These are phyloP conservation scores for Zoysia matrella DNA, from an alignment of 202 grass and related monocot genomes.

Conservation along the genomic window DNA sequence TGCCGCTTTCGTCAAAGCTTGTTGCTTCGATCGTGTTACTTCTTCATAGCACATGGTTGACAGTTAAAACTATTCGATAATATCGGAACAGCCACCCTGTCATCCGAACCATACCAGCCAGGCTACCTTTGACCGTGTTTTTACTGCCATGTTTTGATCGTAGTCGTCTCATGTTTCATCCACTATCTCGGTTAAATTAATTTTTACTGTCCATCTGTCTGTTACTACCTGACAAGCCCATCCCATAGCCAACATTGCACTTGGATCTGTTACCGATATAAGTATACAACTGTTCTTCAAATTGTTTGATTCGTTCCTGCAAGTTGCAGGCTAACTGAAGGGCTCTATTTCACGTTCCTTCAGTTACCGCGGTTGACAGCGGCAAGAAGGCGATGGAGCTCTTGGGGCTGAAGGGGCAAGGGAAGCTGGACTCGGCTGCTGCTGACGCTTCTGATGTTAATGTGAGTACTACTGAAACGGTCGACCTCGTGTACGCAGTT, in stretches of 20 bases:
- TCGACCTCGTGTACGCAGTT: not conserved
- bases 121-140: conserved; percentile 5
- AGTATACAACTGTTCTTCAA: not conserved
- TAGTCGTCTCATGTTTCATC: no score
- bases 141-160: not conserved
- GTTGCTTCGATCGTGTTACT: not conserved
- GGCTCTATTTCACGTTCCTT: not conserved
- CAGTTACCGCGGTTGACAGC: conserved; percentile 88
- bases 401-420: conserved; percentile 49
- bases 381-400: conserved; percentile 87
- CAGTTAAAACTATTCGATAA: no score
- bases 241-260: not conserved
- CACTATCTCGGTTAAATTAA: no score
- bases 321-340: conserved; percentile 4
- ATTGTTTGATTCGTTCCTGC: conserved; percentile 1
- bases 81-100: not conserved
- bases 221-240: not conserved
- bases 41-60: not conserved
- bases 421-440: conserved; percentile 36
- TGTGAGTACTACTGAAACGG: conserved; percentile 36
- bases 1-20: no score
- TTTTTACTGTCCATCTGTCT: no score
- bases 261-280: not conserved
- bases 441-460: conserved; percentile 25
- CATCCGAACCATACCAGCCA: not conserved